These are phyloP conservation scores for Litsea cubeba DNA, from an alignment of 164 flowering plant genomes.

Conservation along the genomic window DNA sequence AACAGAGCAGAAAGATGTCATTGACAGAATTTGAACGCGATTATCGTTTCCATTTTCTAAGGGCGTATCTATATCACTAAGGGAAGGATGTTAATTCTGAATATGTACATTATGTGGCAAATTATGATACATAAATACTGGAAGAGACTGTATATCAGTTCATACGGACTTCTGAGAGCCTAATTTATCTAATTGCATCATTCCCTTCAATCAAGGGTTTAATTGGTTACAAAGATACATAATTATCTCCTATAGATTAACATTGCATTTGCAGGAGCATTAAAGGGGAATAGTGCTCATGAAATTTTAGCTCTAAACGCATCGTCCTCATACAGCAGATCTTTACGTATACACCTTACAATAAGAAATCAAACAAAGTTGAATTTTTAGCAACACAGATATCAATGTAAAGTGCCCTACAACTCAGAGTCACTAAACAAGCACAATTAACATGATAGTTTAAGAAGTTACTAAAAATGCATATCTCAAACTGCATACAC, in stretches of 20 bases:
- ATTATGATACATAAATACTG: no score
- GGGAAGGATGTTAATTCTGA: no score
- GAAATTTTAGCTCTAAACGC: no score
- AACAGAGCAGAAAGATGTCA: no score
- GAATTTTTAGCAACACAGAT: neutral
- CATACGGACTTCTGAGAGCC: no score
- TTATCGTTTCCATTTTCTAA: no score
- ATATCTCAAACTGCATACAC: neutral
- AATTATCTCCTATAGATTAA: no score
- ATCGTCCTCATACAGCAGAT: neutral
- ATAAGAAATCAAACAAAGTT: neutral
- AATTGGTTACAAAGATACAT: no score
- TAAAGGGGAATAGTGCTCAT: neutral
- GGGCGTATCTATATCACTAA: no score
- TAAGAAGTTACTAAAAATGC: neutral
- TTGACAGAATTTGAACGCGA: no score
- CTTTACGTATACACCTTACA: neutral
- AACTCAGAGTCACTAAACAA: neutral
- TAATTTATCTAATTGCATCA: neutral
- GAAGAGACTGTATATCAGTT: no score
- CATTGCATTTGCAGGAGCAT: neutral
- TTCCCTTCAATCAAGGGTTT: neutral
- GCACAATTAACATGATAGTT: neutral
- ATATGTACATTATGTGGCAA: no score
- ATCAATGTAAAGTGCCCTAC: neutral